Conservation (phyloP, 2,329 filamentous ascomycete genomes). For the Colletotrichum kahawae region DNA sequence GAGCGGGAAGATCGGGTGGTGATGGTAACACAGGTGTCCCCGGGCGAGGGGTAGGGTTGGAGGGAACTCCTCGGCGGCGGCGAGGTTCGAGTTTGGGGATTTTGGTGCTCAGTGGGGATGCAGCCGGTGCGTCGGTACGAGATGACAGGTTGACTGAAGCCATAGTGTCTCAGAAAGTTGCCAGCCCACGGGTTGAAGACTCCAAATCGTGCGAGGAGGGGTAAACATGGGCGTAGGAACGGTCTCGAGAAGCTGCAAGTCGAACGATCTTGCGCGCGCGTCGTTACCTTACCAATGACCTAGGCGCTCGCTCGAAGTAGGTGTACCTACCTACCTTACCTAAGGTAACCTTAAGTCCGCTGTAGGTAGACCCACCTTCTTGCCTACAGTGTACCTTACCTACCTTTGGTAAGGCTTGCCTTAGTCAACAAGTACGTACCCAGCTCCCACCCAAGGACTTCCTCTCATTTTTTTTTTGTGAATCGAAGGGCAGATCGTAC, state of each 20-base stretch:
- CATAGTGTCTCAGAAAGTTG: neutral
- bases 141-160: neutral
- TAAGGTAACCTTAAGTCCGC: neutral
- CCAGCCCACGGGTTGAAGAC: neutral
- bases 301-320: neutral
- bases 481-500: neutral
- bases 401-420: neutral
- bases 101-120: conserved; percentile 24
- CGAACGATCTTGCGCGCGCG: neutral
- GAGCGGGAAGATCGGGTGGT: conserved; percentile 64
- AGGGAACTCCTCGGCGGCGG: conserved; percentile 53
- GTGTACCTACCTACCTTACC: no score
- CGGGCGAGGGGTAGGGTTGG: conserved; percentile 70
- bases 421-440: conserved; percentile 7
- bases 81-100: conserved; percentile 74
- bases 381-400: neutral
- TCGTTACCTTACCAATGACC: neutral
- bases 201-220: neutral
- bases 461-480: neutral
- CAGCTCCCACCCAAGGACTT: neutral
- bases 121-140: neutral
- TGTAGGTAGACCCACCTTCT: neutral
- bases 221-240: neutral
- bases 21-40: conserved; percentile 75
- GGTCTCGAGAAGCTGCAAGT: neutral